phyloP scores from a whole-genome alignment of 2,329 filamentous ascomycete species.

The Calonectria multiphialidica region DNA sequence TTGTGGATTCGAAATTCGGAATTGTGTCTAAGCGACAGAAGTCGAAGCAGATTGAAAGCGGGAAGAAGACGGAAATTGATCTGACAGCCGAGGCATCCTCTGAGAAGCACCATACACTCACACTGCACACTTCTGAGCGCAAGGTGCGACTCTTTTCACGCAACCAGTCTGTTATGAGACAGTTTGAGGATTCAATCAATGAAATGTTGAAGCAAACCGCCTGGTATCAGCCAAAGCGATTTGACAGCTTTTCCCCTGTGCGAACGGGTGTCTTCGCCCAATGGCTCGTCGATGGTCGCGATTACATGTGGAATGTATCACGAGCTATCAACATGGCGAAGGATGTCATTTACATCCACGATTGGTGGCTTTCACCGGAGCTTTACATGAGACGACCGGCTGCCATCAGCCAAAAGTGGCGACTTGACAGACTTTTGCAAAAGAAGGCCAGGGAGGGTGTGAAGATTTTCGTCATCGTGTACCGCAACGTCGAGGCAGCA shows the following conservation, averaged over 20 bases:
- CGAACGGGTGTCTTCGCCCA: constrained; percentile 89
- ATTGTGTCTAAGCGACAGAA: constrained; percentile 80
- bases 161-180: constrained; percentile 88
- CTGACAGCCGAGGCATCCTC: constrained; percentile 51
- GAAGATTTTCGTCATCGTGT: constrained; percentile 98
- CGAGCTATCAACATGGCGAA: constrained; percentile 96
- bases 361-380: constrained; percentile 99
- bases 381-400: constrained; percentile 94
- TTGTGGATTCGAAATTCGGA: constrained; percentile 91
- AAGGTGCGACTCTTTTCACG: constrained; percentile 92
- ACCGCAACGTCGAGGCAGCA: constrained; percentile 96
- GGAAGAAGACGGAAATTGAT: constrained; percentile 66
- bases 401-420: constrained; percentile 98
- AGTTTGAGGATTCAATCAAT: constrained; percentile 93
- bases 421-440: constrained; percentile 91
- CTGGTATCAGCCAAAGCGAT: constrained; percentile 88
- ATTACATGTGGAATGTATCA: constrained; percentile 99
- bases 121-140: constrained; percentile 90
- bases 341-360: constrained; percentile 98
- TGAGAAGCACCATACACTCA: constrained; percentile 83
- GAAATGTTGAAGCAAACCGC: constrained; percentile 86
- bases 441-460: constrained; percentile 94
- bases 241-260: constrained; percentile 93
- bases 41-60: constrained; percentile 65
- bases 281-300: constrained; percentile 95